Conservation (phyloP, 1,139 yeast genomes). For the Candida tropicalis region DNA sequence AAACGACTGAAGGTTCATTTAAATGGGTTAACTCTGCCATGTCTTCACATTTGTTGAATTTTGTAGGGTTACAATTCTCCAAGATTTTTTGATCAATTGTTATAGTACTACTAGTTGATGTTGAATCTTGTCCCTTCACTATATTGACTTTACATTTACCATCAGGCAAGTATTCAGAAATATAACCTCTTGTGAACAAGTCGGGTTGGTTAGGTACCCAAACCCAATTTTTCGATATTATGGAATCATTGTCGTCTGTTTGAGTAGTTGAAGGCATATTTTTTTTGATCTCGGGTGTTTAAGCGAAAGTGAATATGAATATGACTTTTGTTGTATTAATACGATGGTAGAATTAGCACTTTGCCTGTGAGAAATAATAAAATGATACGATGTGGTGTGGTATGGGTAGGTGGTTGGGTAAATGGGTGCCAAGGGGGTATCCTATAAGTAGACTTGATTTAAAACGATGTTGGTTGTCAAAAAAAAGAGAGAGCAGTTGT, state of each 20-base stretch:
- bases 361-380: too few species aligned
- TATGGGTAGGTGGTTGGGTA: too few species aligned
- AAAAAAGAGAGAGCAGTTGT: neutral
- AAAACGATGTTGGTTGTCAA: neutral
- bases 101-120: conserved; percentile 19
- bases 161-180: conserved; percentile 56
- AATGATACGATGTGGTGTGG: too few species aligned
- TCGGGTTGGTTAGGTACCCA: conserved; percentile 57
- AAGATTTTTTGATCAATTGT: conserved; percentile 47
- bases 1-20: conserved; percentile 91
- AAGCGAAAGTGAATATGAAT: neutral
- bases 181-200: conserved; percentile 71
- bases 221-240: conserved; percentile 19
- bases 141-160: conserved; percentile 55
- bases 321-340: too few species aligned
- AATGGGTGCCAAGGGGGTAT: too few species aligned
- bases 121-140: conserved; percentile 41
- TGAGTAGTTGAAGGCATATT: neutral
- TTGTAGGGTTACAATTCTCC: conserved; percentile 84
- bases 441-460: neutral
- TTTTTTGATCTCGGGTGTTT: too few species aligned
- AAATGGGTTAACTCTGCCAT: conserved; percentile 95
- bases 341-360: too few species aligned
- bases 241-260: conserved; percentile 10
- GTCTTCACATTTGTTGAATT: conserved; percentile 88